Conservation (phyloP, 1,139 yeast species). For the Blastobotrys raffinosifermentans region DNA sequence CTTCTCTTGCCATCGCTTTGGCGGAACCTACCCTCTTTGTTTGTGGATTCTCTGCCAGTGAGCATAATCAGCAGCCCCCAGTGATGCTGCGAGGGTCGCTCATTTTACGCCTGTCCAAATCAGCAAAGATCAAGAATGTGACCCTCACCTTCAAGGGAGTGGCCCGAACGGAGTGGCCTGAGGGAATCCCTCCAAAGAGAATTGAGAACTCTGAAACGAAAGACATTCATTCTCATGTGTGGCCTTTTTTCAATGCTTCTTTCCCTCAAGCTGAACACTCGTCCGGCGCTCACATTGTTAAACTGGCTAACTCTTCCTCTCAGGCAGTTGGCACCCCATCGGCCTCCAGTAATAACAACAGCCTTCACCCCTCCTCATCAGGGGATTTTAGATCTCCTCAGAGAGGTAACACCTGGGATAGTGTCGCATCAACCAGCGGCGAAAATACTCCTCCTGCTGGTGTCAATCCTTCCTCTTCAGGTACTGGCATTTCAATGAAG, state of each 20-base stretch:
- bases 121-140: slow-evolving; percentile 69
- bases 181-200: slow-evolving; percentile 91
- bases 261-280: slow-evolving; percentile 35
- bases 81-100: slow-evolving; percentile 79
- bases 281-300: slow-evolving; percentile 54
- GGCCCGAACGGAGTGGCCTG: slow-evolving; percentile 95
- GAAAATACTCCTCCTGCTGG: slow-evolving; percentile 13
- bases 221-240: slow-evolving; percentile 69
- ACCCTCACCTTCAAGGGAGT: slow-evolving; percentile 61
- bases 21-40: slow-evolving; percentile 78
- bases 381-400: too few relatives aligned
- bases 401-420: background rate
- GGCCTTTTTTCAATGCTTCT: slow-evolving; percentile 74
- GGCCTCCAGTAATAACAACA: too few relatives aligned
- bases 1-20: slow-evolving; percentile 40
- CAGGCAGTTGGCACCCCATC: slow-evolving; percentile 19
- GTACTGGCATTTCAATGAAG: slow-evolving; percentile 6
- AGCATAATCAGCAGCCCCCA: slow-evolving; percentile 67
- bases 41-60: slow-evolving; percentile 71
- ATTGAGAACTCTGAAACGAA: slow-evolving; percentile 57
- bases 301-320: slow-evolving; percentile 39
- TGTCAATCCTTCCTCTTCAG: slow-evolving; percentile 16
- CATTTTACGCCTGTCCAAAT: slow-evolving; percentile 62
- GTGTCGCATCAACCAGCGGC: background rate
- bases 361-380: too few relatives aligned